These are phyloP conservation scores for Cytospora paraplurivora DNA, from an alignment of 2,329 filamentous ascomycete genomes.

Conservation along the genomic window DNA sequence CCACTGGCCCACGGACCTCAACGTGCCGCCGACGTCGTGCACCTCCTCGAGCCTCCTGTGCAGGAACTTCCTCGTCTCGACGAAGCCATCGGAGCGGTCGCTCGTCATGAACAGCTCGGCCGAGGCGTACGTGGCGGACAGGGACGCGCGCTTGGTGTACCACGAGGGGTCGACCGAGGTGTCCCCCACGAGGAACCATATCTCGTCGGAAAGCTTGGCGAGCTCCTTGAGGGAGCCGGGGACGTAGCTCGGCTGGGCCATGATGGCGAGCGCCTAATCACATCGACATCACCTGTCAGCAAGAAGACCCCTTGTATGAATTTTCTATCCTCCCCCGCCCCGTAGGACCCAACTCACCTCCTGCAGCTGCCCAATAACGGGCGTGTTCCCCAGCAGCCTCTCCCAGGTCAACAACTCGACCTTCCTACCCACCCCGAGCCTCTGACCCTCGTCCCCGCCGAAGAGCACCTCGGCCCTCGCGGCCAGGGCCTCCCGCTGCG, in stretches of 20 bases:
- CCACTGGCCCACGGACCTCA: slow-evolving; percentile 72
- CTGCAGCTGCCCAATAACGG: slow-evolving; percentile 78
- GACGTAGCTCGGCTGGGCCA: slow-evolving; percentile 82
- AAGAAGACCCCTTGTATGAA: background rate
- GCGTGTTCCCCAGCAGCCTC: slow-evolving; percentile 72
- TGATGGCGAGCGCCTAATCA: slow-evolving; percentile 77
- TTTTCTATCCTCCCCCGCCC: too few species aligned
- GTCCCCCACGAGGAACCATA: slow-evolving; percentile 86
- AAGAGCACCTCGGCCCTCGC: slow-evolving; percentile 44
- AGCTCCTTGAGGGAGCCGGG: slow-evolving; percentile 78
- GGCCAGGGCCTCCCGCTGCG: slow-evolving; percentile 63
- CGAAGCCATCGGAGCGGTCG: slow-evolving; percentile 72
- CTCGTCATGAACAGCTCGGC: slow-evolving; percentile 94
- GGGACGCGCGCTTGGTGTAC: slow-evolving; percentile 69
- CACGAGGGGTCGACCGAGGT: slow-evolving; percentile 79
- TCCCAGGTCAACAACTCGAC: slow-evolving; percentile 75
- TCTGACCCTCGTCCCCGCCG: slow-evolving; percentile 37
- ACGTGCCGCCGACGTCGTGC: slow-evolving; percentile 60
- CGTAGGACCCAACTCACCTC: slow-evolving; percentile 60
- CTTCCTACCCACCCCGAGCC: slow-evolving; percentile 58
- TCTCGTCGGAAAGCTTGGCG: slow-evolving; percentile 83
- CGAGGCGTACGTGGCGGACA: slow-evolving; percentile 65
- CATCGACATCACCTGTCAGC: slow-evolving; percentile 7
- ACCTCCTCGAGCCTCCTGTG: slow-evolving; percentile 73
- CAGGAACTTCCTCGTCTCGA: slow-evolving; percentile 79